Percentiles rank a stretch among this genome's conserved stretches.
These are phyloP conservation scores for Ichthyophthirius multifiliis DNA, from an alignment of 169 alveolate species.

Conservation along the genomic window DNA sequence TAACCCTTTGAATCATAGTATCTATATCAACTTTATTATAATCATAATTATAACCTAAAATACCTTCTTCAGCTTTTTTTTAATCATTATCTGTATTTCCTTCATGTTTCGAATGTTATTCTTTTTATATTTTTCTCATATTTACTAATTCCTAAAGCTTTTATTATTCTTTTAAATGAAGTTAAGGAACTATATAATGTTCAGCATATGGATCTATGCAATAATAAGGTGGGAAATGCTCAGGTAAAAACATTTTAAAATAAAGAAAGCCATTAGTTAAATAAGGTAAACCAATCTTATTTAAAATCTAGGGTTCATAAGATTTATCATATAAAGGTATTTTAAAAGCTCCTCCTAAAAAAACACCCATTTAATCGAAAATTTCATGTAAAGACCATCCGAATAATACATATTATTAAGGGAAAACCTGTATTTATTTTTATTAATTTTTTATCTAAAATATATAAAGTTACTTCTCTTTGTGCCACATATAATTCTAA, in stretches of 20 bases:
- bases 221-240: background rate
- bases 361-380: conserved; percentile 2
- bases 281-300: background rate
- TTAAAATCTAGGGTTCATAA: background rate
- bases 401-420: background rate
- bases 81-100: background rate
- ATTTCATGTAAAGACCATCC: conserved; percentile 9
- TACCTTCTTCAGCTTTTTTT: background rate
- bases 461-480: background rate
- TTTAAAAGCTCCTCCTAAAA: conserved; percentile 2
- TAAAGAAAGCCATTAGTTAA: conserved; percentile 3
- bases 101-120: background rate
- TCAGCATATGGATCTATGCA: background rate
- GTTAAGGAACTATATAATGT: background rate
- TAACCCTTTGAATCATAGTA: background rate
- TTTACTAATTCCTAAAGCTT: background rate
- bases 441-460: no score
- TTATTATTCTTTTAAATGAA: background rate
- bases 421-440: background rate
- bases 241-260: background rate
- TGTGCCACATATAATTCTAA: background rate
- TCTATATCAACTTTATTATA: background rate
- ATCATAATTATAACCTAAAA: background rate
- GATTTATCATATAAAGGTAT: background rate
- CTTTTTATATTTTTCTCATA: background rate